phyloP scores from a whole-genome alignment of 805 yeast genomes.

The Candida berthetii region DNA sequence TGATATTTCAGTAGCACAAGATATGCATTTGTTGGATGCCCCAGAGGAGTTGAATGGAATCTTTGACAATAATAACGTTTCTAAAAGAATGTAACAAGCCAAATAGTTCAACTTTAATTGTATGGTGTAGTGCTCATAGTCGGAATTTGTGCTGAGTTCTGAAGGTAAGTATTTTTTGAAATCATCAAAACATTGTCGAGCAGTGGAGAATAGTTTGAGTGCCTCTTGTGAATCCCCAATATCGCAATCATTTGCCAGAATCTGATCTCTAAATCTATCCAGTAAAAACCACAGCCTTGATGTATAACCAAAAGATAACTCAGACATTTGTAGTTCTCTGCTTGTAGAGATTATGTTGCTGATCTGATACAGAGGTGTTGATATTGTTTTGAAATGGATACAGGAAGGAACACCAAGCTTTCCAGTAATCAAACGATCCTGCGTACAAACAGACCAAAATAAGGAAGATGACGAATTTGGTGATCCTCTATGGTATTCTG shows the following conservation, averaged over 20 bases:
- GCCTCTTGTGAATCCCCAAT: constrained; percentile 21
- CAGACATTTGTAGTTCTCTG: constrained; percentile 7
- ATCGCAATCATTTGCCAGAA: constrained; percentile 19
- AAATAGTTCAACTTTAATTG: neutral
- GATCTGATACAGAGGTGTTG: constrained; percentile 18
- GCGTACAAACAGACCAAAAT: constrained; percentile 21
- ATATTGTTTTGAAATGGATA: constrained; percentile 21
- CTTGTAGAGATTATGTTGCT: constrained; percentile 4
- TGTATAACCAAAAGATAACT: constrained; percentile 14
- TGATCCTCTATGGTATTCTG: constrained; percentile 20
- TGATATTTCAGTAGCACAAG: neutral
- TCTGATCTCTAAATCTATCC: constrained; percentile 22
- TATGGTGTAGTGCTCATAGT: neutral
- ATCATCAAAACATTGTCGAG: neutral
- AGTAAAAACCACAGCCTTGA: constrained; percentile 20
- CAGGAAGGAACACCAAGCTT: constrained; percentile 19
- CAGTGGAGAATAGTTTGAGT: constrained; percentile 11
- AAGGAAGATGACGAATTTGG: constrained; percentile 18
- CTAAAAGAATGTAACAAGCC: neutral
- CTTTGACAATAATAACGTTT: neutral
- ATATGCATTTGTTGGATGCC: neutral
- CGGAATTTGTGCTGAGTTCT: too few relatives aligned
- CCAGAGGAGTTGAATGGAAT: neutral
- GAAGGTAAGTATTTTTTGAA: neutral
- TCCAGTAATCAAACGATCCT: constrained; percentile 19